Conservation (phyloP, 805 yeast species). For the Candida golubevii region DNA sequence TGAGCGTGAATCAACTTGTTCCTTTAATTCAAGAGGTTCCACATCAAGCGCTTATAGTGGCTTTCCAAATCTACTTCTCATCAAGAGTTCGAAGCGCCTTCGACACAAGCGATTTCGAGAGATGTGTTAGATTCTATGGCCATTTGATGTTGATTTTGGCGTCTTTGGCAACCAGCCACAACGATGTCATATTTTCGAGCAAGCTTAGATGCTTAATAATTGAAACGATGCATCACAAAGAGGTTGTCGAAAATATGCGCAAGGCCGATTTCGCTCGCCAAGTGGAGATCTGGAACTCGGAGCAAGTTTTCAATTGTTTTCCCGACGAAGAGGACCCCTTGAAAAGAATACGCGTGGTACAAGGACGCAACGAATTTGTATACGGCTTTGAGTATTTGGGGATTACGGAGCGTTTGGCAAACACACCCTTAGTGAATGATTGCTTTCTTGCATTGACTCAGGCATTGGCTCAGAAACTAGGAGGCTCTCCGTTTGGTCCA, state of each 20-base stretch:
- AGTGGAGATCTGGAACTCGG: constrained; percentile 45
- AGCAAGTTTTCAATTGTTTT: constrained; percentile 47
- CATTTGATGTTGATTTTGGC: constrained; percentile 28
- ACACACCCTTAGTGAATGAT: constrained; percentile 65
- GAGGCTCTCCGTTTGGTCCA: constrained; percentile 94
- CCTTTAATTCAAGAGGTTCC: constrained; percentile 42
- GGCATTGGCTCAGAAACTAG: constrained; percentile 67
- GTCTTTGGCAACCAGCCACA: constrained; percentile 9
- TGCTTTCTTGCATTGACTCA: constrained; percentile 68
- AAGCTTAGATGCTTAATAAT: constrained; percentile 60
- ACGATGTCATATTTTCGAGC: constrained; percentile 27
- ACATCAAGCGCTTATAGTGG: constrained; percentile 51
- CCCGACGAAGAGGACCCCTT: constrained; percentile 20
- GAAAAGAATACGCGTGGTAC: constrained; percentile 42
- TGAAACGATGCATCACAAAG: constrained; percentile 60
- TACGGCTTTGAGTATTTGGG: constrained; percentile 89
- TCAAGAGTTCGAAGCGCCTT: constrained; percentile 30
- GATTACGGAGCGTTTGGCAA: constrained; percentile 63
- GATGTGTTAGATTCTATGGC: neutral
- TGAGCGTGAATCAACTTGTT: constrained; percentile 4
- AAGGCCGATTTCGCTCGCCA: constrained; percentile 9
- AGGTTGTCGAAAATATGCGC: constrained; percentile 26
- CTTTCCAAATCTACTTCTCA: constrained; percentile 59
- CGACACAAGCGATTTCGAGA: neutral
- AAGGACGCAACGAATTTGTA: constrained; percentile 44